Base-by-base conservation (phyloP, 805 yeast genomes). In the Cyberlindnera mississippiensis region DNA sequence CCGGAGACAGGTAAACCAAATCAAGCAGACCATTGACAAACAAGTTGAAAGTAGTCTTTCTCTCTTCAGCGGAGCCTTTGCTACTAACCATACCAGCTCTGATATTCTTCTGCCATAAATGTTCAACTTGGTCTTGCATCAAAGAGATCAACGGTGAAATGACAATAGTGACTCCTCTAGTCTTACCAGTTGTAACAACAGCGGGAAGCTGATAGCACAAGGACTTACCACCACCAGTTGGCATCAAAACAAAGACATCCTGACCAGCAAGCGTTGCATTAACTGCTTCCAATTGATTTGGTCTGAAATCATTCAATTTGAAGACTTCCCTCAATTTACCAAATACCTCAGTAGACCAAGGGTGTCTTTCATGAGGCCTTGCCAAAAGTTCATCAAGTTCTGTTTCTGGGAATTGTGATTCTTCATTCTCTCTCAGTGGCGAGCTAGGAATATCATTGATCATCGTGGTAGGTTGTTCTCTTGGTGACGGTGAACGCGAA, bases 181-280 rank as follows among this genome's bases (percentile, higher is more conserved):
- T 86, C 17, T 61, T 69, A 1, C 96, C 96, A 2, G 82, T 70
- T 32, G 72, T 69, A 2, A 91, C 80, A 33, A 93, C 68, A 0
- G 99, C 96, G 0, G 99, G 98, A 28, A 93, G 69, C 62, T 93
- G 99, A 62, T 90, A 93, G 60, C 99, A 93, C 24, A 93, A 65
- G 0, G 98, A 90, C 59, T 93, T 93, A 38, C 99, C 99, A 38
- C 99, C 99, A 29, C 99, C 99, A 1, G 99, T 93, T 0, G 99
- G 99, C 96, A 93, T 91, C 53, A 93, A 69, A 2, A 93, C 97
- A 65, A 93, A 88, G 0, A 86, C 96, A 61, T 93, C 99, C 33
- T 75, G 72, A 1, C 96, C 96, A 5, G 74, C 60, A 24, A 82
- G 56, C 24, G 86, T 82, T 2, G 95, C 82, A 53, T 82, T 79